Conservation (phyloP, 1,284 basidiomycete genomes). For the Pseudozyma pruni region DNA sequence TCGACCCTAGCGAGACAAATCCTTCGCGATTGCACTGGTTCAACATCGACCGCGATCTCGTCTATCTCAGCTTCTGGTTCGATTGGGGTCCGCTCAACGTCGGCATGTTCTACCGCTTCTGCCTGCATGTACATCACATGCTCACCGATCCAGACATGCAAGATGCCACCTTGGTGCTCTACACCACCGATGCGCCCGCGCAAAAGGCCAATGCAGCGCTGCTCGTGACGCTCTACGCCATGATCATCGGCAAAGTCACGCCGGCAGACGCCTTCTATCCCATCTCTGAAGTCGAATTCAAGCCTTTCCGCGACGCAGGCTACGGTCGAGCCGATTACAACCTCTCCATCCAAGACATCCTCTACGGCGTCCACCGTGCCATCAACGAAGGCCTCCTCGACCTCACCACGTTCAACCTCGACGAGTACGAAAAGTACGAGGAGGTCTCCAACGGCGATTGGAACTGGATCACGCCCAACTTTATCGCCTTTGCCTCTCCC, state of each 20-base stretch:
- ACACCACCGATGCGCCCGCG: slow-evolving; percentile 84
- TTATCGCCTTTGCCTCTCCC: slow-evolving; percentile 91
- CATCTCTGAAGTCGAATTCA: slow-evolving; percentile 75
- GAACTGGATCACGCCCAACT: slow-evolving; percentile 81
- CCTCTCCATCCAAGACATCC: slow-evolving; percentile 83
- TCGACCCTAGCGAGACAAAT: slow-evolving; percentile 30
- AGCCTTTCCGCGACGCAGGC: slow-evolving; percentile 93
- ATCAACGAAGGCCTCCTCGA: slow-evolving; percentile 88
- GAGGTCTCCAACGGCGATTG: slow-evolving; percentile 78
- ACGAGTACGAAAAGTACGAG: slow-evolving; percentile 89
- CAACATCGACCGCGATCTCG: slow-evolving; percentile 84
- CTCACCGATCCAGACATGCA: slow-evolving; percentile 58
- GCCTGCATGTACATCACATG: slow-evolving; percentile 77
- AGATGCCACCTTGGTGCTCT: slow-evolving; percentile 84
- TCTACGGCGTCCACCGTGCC: slow-evolving; percentile 95
- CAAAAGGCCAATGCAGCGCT: slow-evolving; percentile 93
- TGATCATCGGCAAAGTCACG: slow-evolving; percentile 90
- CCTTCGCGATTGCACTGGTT: slow-evolving; percentile 58
- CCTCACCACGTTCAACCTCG: slow-evolving; percentile 83
- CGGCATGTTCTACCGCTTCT: slow-evolving; percentile 75
- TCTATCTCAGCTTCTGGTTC: slow-evolving; percentile 84
- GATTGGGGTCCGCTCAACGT: slow-evolving; percentile 76
- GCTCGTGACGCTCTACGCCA: slow-evolving; percentile 85
- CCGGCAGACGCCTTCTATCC: slow-evolving; percentile 96
- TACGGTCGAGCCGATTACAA: slow-evolving; percentile 91